These are phyloP conservation scores for Udeniomyces megalosporus DNA, from an alignment of 768 basidiomycete genomes.

Conservation along the genomic window DNA sequence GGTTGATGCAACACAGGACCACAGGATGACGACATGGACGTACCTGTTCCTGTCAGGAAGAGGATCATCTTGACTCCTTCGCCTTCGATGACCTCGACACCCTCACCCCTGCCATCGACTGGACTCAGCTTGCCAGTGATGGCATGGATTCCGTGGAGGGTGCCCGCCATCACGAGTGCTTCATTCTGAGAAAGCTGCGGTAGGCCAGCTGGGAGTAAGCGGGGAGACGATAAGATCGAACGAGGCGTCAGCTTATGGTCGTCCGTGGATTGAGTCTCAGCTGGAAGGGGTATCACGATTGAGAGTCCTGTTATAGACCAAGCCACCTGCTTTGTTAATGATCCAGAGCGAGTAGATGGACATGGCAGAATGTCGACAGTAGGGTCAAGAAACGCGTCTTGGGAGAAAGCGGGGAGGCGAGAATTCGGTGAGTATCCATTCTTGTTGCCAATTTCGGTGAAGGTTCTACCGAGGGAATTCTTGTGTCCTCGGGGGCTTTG, in stretches of 20 bases:
- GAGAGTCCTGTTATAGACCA: conserved; percentile 53
- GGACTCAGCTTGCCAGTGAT: conserved; percentile 86
- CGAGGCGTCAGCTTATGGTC: too few species aligned
- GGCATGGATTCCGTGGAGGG: conserved; percentile 95
- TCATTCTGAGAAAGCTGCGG: conserved; percentile 81
- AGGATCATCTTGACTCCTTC: conserved; percentile 92
- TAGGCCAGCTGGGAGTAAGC: conserved; percentile 53
- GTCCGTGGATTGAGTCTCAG: background rate
- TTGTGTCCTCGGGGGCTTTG: too few species aligned
- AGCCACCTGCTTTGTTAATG: conserved; percentile 95
- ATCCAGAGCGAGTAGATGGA: conserved; percentile 37
- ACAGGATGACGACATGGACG: conserved; percentile 17
- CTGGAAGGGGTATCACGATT: background rate
- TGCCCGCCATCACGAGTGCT: conserved; percentile 87
- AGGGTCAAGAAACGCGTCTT: too few species aligned
- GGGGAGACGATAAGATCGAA: background rate
- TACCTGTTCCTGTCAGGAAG: conserved; percentile 77
- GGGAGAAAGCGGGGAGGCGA: background rate
- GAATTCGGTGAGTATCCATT: background rate
- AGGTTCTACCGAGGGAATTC: too few species aligned
- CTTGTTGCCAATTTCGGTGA: too few species aligned
- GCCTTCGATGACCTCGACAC: conserved; percentile 80
- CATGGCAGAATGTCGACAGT: too few species aligned
- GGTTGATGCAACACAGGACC: background rate
- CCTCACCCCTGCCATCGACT: conserved; percentile 26